Base-by-base conservation (phyloP, 2,329 filamentous ascomycete genomes). In the Colletotrichum liaoningense region DNA sequence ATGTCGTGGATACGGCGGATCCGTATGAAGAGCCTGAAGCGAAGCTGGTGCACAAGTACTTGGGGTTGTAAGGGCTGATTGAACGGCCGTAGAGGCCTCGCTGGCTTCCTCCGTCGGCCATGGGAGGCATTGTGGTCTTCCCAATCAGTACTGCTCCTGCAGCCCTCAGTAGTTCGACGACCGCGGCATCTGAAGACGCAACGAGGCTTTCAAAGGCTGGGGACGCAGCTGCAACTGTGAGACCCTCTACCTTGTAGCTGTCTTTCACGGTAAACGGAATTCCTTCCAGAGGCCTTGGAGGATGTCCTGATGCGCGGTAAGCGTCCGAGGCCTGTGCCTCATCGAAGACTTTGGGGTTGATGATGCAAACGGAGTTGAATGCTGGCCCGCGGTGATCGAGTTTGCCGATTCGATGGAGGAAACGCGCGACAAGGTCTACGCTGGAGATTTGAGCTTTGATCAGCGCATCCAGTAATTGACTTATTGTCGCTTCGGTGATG, bases 201-300 rank as follows among this genome's bases (percentile, higher is more conserved):
- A 87, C 75, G 0, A 91, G 77, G 8, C 86, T 77, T 38, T 84
- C 77, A 67, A 91, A 88, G 0, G 89, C 89, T 2, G 87, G 87
- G 0, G 88, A 90, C 1, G 88, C 89, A 63, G 84, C 81, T 0
- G 88, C 88, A 2, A 87, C 86, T 0, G 85, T 89, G 83, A 90
- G 85, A 1, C 86, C 87, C 28, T 83, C 82, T 33, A 88, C 85
- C 74, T 87, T 89, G 81, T 87, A 90, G 76, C 84, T 87, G 76
- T 91, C 89, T 77, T 91, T 91, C 75, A 90, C 81, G 0, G 88
- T 89, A 72, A 84, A 90, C 0, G 89, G 88, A 7, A 91, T 89
- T 1, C 89, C 88, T 75, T 91, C 88, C 0, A 91, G 80, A 26
- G 66, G 19, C 2, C 69, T 46, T 1, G 55, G 14, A 0, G 81